Base-by-base conservation (phyloP, 257 asterid species). In the Solanum sitiens region DNA sequence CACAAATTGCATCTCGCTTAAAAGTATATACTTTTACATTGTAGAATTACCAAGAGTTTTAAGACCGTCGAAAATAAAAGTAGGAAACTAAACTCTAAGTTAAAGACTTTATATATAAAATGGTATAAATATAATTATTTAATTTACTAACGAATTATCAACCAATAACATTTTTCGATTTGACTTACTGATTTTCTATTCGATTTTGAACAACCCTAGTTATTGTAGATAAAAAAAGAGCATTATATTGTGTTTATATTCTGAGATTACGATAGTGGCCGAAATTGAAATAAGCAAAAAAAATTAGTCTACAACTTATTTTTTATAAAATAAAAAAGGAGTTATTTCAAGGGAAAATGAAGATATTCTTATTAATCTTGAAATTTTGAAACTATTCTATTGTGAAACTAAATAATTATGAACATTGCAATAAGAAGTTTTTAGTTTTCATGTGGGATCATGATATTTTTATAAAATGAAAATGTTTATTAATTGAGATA, bases 191-290 rank as follows among this genome's bases (percentile, higher is more conserved):
- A 0, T 53, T 7, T 56, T 35, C 2, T 56, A 18, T 56, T 56
- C 2, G 0, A 0, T 18, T 53, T 53, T 56, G 11, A 56, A 18
- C n/a, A 7, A 0, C 5, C 2, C 5, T 56, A 1, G 0, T 18
- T 56, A 56, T 7, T 3, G 3, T 56, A 18, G 4, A 56, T 56
- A 6, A 18, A 56, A 56, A 56, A 56, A 7, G 1, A 56, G 14
- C 8, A 61, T 21, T 23, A 21, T 10, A 23, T 61, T 63, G 32
- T 63, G 8, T n/a, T 63, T 23, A 23, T 63, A 63, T n/a, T 11
- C 11, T n/a, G 71, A 63, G 32, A 15, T n/a, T 11, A n/a, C 16
- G 30, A 11, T 0, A 63, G 6, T 4, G 14, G 30, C 2, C 7
- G 1, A 4, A 63, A 5, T n/a, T 63, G 32, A 63, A 63, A 5